Conservation (phyloP, 1,284 basidiomycete species). For the Moesziomyces sp. region DNA sequence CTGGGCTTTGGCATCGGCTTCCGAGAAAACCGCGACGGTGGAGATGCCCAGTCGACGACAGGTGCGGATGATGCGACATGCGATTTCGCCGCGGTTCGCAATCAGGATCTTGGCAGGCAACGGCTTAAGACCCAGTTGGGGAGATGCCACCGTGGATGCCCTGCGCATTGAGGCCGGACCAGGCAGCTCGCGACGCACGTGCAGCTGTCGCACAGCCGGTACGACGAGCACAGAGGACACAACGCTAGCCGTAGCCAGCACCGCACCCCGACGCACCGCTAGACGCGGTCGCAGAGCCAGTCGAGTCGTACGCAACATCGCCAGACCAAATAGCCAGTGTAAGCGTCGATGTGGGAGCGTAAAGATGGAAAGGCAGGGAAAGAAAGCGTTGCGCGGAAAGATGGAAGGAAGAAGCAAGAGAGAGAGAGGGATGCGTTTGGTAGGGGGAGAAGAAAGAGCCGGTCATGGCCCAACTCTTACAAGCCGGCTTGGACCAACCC, state of each 20-base stretch:
- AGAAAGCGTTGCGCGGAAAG: not conserved
- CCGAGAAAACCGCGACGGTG: slow-evolving; percentile 89
- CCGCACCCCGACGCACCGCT: no score
- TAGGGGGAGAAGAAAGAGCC: no score
- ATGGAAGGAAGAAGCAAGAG: not conserved
- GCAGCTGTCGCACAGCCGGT: slow-evolving; percentile 6
- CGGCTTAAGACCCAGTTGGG: slow-evolving; percentile 13
- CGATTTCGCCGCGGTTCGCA: slow-evolving; percentile 84
- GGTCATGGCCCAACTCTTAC: no score
- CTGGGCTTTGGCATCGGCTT: slow-evolving; percentile 80
- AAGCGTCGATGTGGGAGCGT: no score
- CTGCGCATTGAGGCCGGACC: not conserved
- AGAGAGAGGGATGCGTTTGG: no score
- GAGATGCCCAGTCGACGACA: slow-evolving; percentile 86
- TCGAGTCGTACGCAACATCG: slow-evolving; percentile 15
- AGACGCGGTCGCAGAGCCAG: not conserved
- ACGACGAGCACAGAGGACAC: slow-evolving; percentile 3
- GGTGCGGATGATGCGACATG: slow-evolving; percentile 89
- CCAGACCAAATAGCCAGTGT: no score
- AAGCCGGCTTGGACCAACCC: no score
- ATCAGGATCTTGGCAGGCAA: slow-evolving; percentile 59
- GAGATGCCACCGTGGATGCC: slow-evolving; percentile 10
- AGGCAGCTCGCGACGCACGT: not conserved
- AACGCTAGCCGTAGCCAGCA: not conserved
- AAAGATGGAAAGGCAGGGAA: not conserved